Conservation (phyloP, 257 asterid species). For the Solanum piurae region DNA sequence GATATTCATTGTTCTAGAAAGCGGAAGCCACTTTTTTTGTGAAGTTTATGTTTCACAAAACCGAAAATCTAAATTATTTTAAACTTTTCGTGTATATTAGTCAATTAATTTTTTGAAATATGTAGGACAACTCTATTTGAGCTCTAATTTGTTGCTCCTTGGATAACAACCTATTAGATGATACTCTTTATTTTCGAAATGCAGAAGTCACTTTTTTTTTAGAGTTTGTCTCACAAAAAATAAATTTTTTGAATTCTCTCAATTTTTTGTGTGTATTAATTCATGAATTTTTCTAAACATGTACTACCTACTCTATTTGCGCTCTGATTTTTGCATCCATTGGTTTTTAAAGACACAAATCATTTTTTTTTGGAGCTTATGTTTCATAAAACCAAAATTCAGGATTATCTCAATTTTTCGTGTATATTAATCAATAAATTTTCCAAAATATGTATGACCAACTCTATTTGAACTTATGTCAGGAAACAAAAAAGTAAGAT, state of each 20-base stretch:
- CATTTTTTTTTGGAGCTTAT: neutral
- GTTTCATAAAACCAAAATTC: neutral
- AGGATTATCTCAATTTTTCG: no score
- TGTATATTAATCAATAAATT: no score
- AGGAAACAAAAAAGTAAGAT: neutral
- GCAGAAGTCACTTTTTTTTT: no score
- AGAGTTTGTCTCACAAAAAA: no score
- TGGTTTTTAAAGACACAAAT: neutral
- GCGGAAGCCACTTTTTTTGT: neutral
- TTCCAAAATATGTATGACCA: neutral
- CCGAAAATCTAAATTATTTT: rapidly evolving
- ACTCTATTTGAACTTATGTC: neutral
- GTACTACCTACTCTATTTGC: neutral
- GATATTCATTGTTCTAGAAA: no score
- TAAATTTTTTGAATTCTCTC: no score
- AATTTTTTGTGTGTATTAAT: no score
- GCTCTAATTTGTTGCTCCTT: neutral
- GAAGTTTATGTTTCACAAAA: neutral
- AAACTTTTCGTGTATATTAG: no score
- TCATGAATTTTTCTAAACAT: no score
- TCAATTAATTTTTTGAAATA: neutral
- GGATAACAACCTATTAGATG: neutral
- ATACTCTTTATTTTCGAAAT: neutral
- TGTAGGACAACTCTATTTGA: neutral
- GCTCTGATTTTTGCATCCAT: neutral